Conservation (phyloP, 768 basidiomycete species). For the Kwoniella sp. region DNA sequence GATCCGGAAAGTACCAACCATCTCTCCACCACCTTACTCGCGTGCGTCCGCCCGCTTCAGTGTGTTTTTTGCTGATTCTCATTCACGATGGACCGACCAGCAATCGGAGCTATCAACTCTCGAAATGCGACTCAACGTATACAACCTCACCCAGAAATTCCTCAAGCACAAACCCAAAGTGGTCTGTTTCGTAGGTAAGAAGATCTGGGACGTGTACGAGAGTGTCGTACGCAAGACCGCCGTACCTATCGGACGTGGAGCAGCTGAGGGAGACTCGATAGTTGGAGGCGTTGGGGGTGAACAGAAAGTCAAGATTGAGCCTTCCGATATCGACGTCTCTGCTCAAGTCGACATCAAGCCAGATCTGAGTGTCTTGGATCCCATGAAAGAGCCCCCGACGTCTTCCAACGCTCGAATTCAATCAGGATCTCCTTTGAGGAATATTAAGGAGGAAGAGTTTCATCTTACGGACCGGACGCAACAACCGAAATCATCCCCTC, state of each 20-base stretch:
- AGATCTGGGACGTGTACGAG: constrained; percentile 63
- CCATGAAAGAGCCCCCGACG: not conserved
- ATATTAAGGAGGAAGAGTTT: not conserved
- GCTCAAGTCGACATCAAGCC: constrained; percentile 7
- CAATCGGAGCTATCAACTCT: constrained; percentile 54
- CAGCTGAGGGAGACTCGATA: too few species aligned
- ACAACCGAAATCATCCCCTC: too few species aligned
- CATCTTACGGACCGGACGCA: not conserved
- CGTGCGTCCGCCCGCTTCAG: too few species aligned
- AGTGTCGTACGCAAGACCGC: constrained; percentile 54
- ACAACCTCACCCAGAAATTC: constrained; percentile 67
- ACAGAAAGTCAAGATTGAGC: constrained; percentile 17
- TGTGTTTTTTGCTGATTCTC: too few species aligned
- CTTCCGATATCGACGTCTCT: not conserved
- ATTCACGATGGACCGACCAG: constrained; percentile 22
- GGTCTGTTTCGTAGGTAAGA: constrained; percentile 77
- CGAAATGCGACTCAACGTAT: constrained; percentile 61
- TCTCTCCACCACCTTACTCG: too few species aligned
- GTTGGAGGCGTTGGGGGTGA: too few species aligned
- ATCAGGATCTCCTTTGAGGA: not conserved
- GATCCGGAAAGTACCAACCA: not conserved
- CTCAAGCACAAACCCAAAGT: constrained; percentile 64
- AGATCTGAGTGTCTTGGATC: constrained; percentile 1
- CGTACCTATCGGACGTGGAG: not conserved
- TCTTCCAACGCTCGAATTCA: not conserved